Evolutionary conservation across 1,139 yeast genomes (phyloP), one percentile per base, ranked within the genome.

Genomic region (Blastobotrys ciferrii): DNA sequence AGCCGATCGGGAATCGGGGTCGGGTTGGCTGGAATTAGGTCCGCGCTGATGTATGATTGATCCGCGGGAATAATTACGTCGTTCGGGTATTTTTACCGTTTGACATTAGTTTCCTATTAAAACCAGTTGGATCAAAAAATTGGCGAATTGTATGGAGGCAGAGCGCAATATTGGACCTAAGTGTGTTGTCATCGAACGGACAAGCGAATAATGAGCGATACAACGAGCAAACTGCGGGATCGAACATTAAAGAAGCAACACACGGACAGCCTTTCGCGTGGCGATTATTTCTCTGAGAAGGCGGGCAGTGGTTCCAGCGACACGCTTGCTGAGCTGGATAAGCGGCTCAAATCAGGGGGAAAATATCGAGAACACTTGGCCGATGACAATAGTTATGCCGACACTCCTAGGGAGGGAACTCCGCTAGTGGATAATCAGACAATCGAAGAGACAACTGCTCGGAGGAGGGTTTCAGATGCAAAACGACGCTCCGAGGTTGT

Each of bases 341-440:
- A 45, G 32, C 46, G 43, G 31, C 25, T 49, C 13, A 20, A 36
- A 13, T 20, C 13, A 9, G 43, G 25, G 12, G 42, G 17, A n/a
- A 32, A 38, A 9, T 40, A 41, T 23, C 45, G 59, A 12, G 53
- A 51, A 30, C 60, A 57, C 23, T 49, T 57, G 30, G 37, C 42
- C 2, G 25, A 39, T 32, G 56, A 57, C 49, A 55, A 57, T 44
- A 42, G 51, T 12, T 57, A 56, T 45, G 57, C 48, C n/a, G 59
- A 57, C 13, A 54, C 58, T 42, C 52, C 50, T 6, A 15, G 17
- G 18, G 37, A 35, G 19, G 44, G 23, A 13, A 32, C 43, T 30
- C 31, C 39, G 14, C 28, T 20, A 39, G 45, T 15, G 17, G 23
- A 37, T 17, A 13, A 19, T 17, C 32, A 37, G 3, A 25, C 23